Conservation (phyloP, 768 basidiomycete genomes). For the Panaeolus cyanescens region DNA sequence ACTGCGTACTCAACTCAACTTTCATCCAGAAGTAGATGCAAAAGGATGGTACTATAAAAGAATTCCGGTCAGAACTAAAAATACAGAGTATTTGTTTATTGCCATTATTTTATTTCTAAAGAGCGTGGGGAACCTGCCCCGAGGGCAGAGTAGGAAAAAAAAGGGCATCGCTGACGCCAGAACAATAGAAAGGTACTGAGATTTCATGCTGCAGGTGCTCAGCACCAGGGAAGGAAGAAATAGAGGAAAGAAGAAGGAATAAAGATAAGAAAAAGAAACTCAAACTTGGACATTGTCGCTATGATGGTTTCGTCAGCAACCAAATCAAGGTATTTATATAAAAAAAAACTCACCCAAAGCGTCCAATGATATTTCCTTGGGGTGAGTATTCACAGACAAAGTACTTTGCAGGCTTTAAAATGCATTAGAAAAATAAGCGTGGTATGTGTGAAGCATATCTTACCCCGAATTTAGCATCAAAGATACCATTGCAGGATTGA, state of each 20-base stretch:
- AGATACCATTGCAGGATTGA: slow-evolving; percentile 57
- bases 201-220: not conserved
- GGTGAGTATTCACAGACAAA: slow-evolving; percentile 72
- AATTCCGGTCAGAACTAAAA: not conserved
- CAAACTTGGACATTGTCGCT: slow-evolving; percentile 50
- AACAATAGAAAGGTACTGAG: not conserved
- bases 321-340: not conserved
- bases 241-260: not conserved
- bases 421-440: not conserved
- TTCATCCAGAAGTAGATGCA: no score
- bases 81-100: not conserved
- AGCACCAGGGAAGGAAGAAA: not conserved
- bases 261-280: not conserved
- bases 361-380: slow-evolving; percentile 64
- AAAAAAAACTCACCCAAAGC: slow-evolving; percentile 52
- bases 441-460: slow-evolving; percentile 20
- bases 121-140: not conserved
- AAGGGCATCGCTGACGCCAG: slow-evolving; percentile 9
- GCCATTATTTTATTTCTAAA: not conserved
- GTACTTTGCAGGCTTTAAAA: slow-evolving; percentile 51
- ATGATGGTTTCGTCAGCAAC: not conserved
- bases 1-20: no score
- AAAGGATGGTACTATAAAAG: no score
- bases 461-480: slow-evolving; percentile 56
- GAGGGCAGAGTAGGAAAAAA: slow-evolving; percentile 5